Conservation (phyloP, 129 eudicot genomes). For the Glebionis coronaria region DNA sequence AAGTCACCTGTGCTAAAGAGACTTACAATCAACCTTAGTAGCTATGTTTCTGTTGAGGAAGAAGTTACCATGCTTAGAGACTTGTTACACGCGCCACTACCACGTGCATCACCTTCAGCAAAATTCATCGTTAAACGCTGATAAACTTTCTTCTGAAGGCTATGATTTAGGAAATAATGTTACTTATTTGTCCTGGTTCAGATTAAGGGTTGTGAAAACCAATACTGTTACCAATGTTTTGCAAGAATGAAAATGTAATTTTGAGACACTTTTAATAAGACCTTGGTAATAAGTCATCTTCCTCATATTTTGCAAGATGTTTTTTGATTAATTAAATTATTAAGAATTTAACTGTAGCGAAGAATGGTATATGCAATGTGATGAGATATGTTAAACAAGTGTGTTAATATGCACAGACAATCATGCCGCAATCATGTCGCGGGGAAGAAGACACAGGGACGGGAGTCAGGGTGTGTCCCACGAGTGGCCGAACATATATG, state of each 20-base stretch:
- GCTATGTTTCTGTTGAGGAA: background rate
- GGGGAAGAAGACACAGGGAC: too few relatives aligned
- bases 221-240: background rate
- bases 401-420: too few relatives aligned
- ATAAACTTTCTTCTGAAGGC: background rate
- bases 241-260: too few relatives aligned
- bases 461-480: too few relatives aligned
- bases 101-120: constrained; percentile 12
- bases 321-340: background rate
- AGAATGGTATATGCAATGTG: too few relatives aligned
- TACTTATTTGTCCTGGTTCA: background rate
- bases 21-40: background rate
- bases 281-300: too few relatives aligned
- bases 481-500: too few relatives aligned
- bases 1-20: constrained; percentile 1
- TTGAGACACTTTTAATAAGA: too few relatives aligned
- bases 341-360: constrained; percentile 10
- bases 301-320: background rate
- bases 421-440: too few relatives aligned
- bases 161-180: background rate
- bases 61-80: constrained; percentile 5
- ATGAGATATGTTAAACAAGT: too few relatives aligned
- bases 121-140: background rate
- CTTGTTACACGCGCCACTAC: background rate
- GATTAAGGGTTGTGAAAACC: background rate